Conservation (phyloP, 2,329 filamentous ascomycete genomes). For the Colletotrichum cereale region DNA sequence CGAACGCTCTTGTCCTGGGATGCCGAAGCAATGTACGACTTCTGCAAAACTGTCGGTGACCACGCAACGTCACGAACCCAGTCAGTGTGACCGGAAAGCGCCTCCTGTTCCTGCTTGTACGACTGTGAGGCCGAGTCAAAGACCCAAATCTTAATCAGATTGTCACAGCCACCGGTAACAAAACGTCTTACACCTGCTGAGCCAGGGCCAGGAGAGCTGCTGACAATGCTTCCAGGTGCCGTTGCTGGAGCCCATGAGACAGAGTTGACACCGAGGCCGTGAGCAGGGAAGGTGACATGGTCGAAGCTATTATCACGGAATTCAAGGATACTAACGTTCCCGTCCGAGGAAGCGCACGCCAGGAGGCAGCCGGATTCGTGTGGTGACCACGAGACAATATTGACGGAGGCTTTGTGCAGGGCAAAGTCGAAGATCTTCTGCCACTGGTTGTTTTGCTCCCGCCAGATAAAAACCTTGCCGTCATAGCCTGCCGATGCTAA, state of each 20-base stretch:
- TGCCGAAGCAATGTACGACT: conserved; percentile 95
- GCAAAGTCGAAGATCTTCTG: conserved; percentile 93
- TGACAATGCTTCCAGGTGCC: conserved; percentile 85
- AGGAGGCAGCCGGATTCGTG: conserved; percentile 96
- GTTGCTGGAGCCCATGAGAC: conserved; percentile 95
- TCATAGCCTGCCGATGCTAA: conserved; percentile 96
- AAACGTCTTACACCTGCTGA: conserved; percentile 81
- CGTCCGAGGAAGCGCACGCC: conserved; percentile 93
- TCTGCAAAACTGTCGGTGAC: conserved; percentile 94
- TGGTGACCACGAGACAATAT: conserved; percentile 97
- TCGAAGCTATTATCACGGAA: conserved; percentile 97
- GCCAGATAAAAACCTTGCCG: conserved; percentile 98
- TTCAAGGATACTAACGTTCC: conserved; percentile 92
- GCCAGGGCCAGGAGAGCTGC: conserved; percentile 72
- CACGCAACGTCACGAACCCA: conserved; percentile 99
- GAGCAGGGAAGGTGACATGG: conserved; percentile 89
- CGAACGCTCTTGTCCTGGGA: conserved; percentile 97
- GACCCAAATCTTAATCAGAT: conserved; percentile 92
- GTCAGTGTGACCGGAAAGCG: conserved; percentile 86
- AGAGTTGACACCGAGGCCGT: conserved; percentile 94
- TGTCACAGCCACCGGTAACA: conserved; percentile 95
- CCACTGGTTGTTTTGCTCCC: conserved; percentile 83
- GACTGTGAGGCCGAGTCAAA: conserved; percentile 74
- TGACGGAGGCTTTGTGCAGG: conserved; percentile 94
- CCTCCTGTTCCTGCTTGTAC: conserved; percentile 72